Evolutionary conservation across 345 rosid genomes (phyloP).

Genomic region (Psidium friedrichsthalianum): DNA sequence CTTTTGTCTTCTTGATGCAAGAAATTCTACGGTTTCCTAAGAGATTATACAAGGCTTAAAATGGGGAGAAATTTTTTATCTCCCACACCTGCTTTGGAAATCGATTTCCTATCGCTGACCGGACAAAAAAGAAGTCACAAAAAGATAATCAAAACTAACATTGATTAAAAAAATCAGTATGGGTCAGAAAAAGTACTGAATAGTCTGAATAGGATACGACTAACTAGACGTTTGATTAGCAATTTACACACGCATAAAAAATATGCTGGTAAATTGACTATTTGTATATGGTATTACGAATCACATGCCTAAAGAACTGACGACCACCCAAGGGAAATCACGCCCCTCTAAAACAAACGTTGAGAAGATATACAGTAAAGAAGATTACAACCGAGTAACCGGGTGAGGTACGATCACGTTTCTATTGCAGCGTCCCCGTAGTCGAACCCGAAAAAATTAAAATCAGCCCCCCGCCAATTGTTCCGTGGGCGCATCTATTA

Average conservation of each 20-base stretch:
- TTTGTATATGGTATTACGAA: not conserved
- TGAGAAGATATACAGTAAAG: too few relatives aligned
- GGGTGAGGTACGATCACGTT: not conserved
- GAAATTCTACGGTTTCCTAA: not conserved
- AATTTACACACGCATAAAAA: not conserved
- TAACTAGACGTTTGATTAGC: not conserved
- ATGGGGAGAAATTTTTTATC: not conserved
- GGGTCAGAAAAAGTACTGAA: not conserved
- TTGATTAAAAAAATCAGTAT: not conserved
- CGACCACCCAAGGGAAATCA: not conserved
- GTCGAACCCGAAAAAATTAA: not conserved
- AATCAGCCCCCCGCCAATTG: not conserved
- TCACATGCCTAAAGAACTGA: not conserved
- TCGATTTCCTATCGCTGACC: too few relatives aligned
- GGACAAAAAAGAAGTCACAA: not conserved
- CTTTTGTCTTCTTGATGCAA: too few relatives aligned
- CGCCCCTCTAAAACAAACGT: not conserved
- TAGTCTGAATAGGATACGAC: not conserved
- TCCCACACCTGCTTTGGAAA: not conserved
- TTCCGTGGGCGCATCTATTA: too few relatives aligned
- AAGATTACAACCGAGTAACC: too few relatives aligned
- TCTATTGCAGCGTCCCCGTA: not conserved
- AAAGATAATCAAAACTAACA: not conserved
- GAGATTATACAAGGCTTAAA: not conserved
- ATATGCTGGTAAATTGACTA: not conserved